A percentile compares a stretch with the other conserved stretches of the same genome.
These are phyloP conservation scores for Clitopilus passeckerianus DNA, from an alignment of 768 basidiomycete species.

Conservation along the genomic window DNA sequence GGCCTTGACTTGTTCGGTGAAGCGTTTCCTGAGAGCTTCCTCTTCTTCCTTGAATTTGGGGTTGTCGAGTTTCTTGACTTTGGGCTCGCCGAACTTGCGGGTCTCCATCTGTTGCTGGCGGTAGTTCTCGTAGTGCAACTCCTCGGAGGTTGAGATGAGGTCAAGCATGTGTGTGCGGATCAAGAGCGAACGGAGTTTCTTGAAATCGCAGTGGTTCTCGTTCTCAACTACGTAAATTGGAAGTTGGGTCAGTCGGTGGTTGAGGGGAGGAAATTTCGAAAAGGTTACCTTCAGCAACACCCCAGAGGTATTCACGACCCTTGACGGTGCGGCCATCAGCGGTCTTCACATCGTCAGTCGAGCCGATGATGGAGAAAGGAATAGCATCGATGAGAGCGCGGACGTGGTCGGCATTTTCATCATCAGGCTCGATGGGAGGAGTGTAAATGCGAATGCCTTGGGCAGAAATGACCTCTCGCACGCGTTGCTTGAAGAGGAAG, in stretches of 20 bases:
- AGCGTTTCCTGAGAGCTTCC: slow-evolving; percentile 91
- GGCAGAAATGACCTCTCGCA: slow-evolving; percentile 85
- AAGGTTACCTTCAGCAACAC: slow-evolving; percentile 90
- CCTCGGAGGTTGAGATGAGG: slow-evolving; percentile 93
- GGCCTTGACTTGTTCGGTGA: slow-evolving; percentile 99
- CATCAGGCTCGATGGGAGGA: slow-evolving; percentile 88
- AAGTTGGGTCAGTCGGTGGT: background rate
- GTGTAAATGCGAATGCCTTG: slow-evolving; percentile 95
- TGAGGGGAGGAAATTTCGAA: background rate
- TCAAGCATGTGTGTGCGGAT: slow-evolving; percentile 99
- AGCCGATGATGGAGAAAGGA: slow-evolving; percentile 98
- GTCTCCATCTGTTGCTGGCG: slow-evolving; percentile 99
- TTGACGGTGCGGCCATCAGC: slow-evolving; percentile 90
- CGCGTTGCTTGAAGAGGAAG: slow-evolving; percentile 87
- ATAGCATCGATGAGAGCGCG: slow-evolving; percentile 85
- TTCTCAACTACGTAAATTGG: slow-evolving; percentile 72
- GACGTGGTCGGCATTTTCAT: slow-evolving; percentile 84
- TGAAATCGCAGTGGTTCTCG: slow-evolving; percentile 99
- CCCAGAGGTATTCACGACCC: slow-evolving; percentile 98
- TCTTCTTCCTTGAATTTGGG: slow-evolving; percentile 99
- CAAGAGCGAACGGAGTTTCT: slow-evolving; percentile 90
- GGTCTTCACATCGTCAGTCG: slow-evolving; percentile 90
- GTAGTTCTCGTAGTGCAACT: slow-evolving; percentile 96
- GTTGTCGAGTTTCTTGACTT: slow-evolving; percentile 98
- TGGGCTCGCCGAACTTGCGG: slow-evolving; percentile 96